Evolutionary conservation across 805 yeast species (phyloP).

Genomic region (Ogataea ramenticola): DNA sequence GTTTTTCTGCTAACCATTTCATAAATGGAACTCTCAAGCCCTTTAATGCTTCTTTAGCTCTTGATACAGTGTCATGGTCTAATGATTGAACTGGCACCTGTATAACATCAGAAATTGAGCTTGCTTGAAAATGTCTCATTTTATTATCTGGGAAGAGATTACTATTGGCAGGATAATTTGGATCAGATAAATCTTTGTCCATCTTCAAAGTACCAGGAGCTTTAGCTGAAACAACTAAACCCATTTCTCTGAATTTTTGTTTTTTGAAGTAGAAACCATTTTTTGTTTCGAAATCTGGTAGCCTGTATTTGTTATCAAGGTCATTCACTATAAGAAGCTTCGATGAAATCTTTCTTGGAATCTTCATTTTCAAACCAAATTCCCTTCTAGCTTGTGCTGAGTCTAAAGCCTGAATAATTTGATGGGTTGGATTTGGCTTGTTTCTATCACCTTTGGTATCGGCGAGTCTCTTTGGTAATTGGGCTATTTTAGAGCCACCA

Average conservation of each 20-base stretch:
- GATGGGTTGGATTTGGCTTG: conserved; percentile 54
- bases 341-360: conserved; percentile 56
- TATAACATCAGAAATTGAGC: conserved; percentile 19
- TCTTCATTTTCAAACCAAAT: conserved; percentile 66
- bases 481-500: conserved; percentile 26
- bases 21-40: conserved; percentile 45
- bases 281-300: conserved; percentile 65
- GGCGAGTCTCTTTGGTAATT: conserved; percentile 23
- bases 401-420: conserved; percentile 62
- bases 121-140: conserved; percentile 12
- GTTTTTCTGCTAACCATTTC: conserved; percentile 42
- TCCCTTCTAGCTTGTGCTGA: conserved; percentile 59
- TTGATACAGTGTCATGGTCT: conserved; percentile 3
- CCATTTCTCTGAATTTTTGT: conserved; percentile 61
- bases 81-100: conserved; percentile 3
- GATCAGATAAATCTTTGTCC: conserved; percentile 1
- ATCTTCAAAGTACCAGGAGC: conserved; percentile 15
- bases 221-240: conserved; percentile 30
- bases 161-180: conserved; percentile 13
- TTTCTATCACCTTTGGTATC: conserved; percentile 17
- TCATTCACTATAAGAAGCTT: conserved; percentile 58
- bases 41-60: conserved; percentile 24
- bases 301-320: conserved; percentile 56
- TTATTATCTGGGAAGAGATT: conserved; percentile 32
- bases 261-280: conserved; percentile 55